Evolutionary conservation across 164 flowering plant species (phyloP).

Genomic region (Magnolia officinalis): DNA sequence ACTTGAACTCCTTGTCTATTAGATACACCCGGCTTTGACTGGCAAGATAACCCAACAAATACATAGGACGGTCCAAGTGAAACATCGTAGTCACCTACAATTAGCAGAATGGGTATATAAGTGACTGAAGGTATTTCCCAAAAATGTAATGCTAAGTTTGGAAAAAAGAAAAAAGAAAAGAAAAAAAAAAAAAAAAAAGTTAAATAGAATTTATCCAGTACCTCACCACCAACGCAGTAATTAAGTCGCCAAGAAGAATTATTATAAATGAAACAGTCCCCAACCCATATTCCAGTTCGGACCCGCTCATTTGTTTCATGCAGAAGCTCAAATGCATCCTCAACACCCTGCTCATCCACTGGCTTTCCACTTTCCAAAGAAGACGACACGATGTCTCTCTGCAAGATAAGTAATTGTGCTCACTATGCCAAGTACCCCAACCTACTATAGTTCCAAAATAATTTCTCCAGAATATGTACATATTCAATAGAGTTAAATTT

Average conservation of each 20-base stretch:
- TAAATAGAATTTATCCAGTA: conserved; percentile 13
- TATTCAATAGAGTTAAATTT: neutral
- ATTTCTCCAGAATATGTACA: too few species aligned
- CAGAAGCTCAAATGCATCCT: conserved; percentile 95
- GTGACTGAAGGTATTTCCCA: neutral
- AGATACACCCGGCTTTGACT: conserved; percentile 93
- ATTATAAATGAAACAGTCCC: conserved; percentile 89
- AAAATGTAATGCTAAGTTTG: neutral
- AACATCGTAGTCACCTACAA: conserved; percentile 93
- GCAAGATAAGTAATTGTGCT: conserved; percentile 17
- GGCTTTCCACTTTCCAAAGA: conserved; percentile 81
- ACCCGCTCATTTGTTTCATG: conserved; percentile 93
- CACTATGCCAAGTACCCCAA: too few species aligned
- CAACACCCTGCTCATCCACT: conserved; percentile 91
- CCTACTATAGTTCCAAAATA: too few species aligned
- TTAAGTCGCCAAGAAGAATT: conserved; percentile 94
- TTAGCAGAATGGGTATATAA: neutral
- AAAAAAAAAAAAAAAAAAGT: neutral
- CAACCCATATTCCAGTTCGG: conserved; percentile 96
- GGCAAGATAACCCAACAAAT: conserved; percentile 93
- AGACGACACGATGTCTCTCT: conserved; percentile 80
- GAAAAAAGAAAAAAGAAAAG: neutral
- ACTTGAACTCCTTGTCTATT: conserved; percentile 98
- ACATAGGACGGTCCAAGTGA: conserved; percentile 99
- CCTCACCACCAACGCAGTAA: conserved; percentile 99